Base-by-base conservation (phyloP, 2,329 filamentous ascomycete species). In the Zymoseptoria tritici region DNA sequence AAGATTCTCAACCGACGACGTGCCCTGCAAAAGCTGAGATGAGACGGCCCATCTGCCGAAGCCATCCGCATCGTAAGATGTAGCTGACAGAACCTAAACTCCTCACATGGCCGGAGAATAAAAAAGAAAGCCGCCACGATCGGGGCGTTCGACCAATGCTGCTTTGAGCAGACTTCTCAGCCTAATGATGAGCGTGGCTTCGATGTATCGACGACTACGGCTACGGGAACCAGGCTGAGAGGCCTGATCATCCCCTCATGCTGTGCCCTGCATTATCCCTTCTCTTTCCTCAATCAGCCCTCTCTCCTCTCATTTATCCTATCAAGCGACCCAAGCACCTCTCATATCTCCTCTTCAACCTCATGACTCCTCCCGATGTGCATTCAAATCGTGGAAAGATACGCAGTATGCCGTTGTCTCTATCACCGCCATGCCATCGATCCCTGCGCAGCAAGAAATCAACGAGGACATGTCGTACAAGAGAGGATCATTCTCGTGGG, bases 371-470 rank as follows among this genome's bases (percentile, higher is more conserved):
- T 46, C 36, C 36, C 36, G 13, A 96, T 96, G 91, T 96, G 91
- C 72, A 92, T 90, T 71, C 89, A 92, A 77, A 77, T 96, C 63
- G 80, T 93, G 68, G 91, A 96, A 75, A 82, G 90, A 60, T 96
- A 91, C 79, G 86, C 91, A 58, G 89, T 88, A 58, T 96, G 91
- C 81, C 84, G 86, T 64, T 96, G 91, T 77, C 81, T 93, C 68
- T 95, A 96, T 80, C 90, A 93, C 79, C 83, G 87, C 71, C 92
- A 96, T 74, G 86, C 89, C 54, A 82, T 96, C 68, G 91, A 96
- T 71, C 88, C 89, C 62, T 96, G 91, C 73, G 80, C 85, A 54
- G 80, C 84, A 42, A 90, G 91, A 72, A 89, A 88, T 62, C 85
- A 88, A 61, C 83, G 84, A 55, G 87, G 87, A 53, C 91, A 96